These are phyloP conservation scores for Aspergillus chevalieri DNA, from an alignment of 2,329 filamentous ascomycete species.

Conservation along the genomic window DNA sequence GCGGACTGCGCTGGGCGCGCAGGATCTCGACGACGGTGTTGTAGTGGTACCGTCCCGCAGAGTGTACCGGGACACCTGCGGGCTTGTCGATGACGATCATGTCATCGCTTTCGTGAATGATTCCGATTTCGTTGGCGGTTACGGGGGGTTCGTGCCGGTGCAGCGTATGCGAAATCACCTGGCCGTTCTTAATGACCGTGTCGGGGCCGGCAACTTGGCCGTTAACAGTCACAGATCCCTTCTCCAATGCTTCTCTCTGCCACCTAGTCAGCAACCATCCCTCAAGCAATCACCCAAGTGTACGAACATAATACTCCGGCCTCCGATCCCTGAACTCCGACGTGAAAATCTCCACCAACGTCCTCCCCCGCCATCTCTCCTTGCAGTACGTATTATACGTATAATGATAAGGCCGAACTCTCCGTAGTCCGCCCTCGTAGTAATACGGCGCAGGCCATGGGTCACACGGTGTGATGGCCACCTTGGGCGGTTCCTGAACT, in stretches of 20 bases:
- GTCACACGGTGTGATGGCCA: slow-evolving; percentile 3
- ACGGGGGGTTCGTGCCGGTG: slow-evolving; percentile 96
- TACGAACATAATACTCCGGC: slow-evolving; percentile 64
- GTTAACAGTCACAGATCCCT: slow-evolving; percentile 73
- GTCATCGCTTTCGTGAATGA: slow-evolving; percentile 86
- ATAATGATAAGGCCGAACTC: slow-evolving; percentile 80
- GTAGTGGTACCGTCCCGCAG: slow-evolving; percentile 90
- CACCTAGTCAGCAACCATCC: neutral
- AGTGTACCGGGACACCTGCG: slow-evolving; percentile 88
- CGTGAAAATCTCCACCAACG: slow-evolving; percentile 78
- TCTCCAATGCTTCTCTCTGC: slow-evolving; percentile 68
- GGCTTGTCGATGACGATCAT: slow-evolving; percentile 98
- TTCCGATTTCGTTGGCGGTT: slow-evolving; percentile 67
- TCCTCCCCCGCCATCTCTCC: slow-evolving; percentile 78
- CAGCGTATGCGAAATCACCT: slow-evolving; percentile 84
- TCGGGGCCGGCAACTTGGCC: slow-evolving; percentile 62
- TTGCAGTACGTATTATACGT: slow-evolving; percentile 96
- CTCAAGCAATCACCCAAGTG: no score
- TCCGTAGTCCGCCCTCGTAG: slow-evolving; percentile 73
- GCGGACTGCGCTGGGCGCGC: slow-evolving; percentile 61
- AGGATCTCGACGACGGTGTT: slow-evolving; percentile 94
- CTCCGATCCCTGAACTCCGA: slow-evolving; percentile 88
- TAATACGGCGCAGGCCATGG: slow-evolving; percentile 69
- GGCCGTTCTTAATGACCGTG: slow-evolving; percentile 76
- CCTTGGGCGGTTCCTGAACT: slow-evolving; percentile 14